A percentile compares a stretch with the other conserved stretches of the same genome.
Conservation (phyloP, 208 protist species). For the Trypanosoma vivax region DNA sequence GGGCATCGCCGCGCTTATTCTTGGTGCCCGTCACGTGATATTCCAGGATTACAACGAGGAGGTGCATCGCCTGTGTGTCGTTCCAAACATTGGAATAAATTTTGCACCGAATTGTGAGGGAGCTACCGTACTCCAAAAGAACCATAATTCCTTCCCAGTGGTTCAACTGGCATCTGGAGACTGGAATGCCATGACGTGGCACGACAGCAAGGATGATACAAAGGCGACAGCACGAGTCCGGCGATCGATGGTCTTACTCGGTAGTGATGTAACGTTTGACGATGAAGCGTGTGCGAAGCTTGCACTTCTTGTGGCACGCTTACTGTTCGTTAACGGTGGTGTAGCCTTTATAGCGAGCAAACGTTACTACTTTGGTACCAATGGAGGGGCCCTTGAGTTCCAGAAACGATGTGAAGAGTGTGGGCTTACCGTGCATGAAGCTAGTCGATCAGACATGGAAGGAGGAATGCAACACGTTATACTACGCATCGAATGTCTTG, state of each 20-base stretch:
- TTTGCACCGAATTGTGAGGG: constrained; percentile 12
- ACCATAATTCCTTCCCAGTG: not conserved
- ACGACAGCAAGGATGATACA: not conserved
- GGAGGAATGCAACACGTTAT: constrained; percentile 68
- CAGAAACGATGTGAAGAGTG: constrained; percentile 16
- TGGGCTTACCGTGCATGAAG: constrained; percentile 32
- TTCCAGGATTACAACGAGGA: constrained; percentile 87
- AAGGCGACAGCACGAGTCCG: not conserved
- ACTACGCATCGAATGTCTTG: constrained; percentile 31
- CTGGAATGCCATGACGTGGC: constrained; percentile 53
- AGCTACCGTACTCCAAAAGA: not conserved
- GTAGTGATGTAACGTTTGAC: constrained; percentile 86
- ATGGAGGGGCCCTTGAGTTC: constrained; percentile 67
- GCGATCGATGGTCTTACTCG: constrained; percentile 54
- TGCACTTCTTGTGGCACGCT: constrained; percentile 47
- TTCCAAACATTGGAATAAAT: constrained; percentile 74
- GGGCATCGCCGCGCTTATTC: constrained; percentile 47
- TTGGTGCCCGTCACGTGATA: constrained; percentile 48
- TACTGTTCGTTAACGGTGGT: constrained; percentile 32
- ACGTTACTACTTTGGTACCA: constrained; percentile 87
- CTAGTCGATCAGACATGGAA: constrained; percentile 30
- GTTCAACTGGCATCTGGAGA: constrained; percentile 75
- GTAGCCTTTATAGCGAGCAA: constrained; percentile 78
- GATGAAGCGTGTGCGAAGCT: constrained; percentile 70
- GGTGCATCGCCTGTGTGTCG: constrained; percentile 62